phyloP scores from a whole-genome alignment of 1,284 basidiomycete species.

The Sporisorium graminicola region DNA sequence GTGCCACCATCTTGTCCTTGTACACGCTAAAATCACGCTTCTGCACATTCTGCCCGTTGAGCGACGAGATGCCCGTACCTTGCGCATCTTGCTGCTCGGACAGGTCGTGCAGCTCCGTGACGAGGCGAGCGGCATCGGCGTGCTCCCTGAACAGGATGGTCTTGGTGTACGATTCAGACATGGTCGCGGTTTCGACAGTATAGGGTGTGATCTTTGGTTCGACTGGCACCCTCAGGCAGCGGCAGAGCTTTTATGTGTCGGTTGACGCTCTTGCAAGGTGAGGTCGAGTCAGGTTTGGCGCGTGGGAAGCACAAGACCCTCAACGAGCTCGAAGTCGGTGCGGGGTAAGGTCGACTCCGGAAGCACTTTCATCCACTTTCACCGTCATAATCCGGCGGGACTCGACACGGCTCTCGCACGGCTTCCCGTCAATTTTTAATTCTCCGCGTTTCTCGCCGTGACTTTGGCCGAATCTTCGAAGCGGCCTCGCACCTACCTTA shows the following conservation, averaged over 20 bases:
- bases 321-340: too few species aligned
- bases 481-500: background rate
- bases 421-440: background rate
- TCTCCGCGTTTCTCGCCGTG: constrained; percentile 7
- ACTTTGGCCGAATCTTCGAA: constrained; percentile 7
- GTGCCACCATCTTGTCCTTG: constrained; percentile 43
- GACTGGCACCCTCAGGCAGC: background rate
- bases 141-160: constrained; percentile 28
- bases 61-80: constrained; percentile 37
- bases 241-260: too few species aligned
- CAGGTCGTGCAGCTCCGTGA: constrained; percentile 31
- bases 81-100: constrained; percentile 38
- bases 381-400: background rate
- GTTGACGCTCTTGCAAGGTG: too few species aligned
- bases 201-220: background rate
- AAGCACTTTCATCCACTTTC: constrained; percentile 5
- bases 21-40: constrained; percentile 38
- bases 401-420: background rate
- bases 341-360: background rate
- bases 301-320: too few species aligned
- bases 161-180: constrained; percentile 17
- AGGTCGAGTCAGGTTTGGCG: too few species aligned
- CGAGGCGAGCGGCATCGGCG: constrained; percentile 23
- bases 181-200: background rate
- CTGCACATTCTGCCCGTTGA: constrained; percentile 30